Conservation (phyloP, 345 rosid species). For the Citrus mangshanensis region DNA sequence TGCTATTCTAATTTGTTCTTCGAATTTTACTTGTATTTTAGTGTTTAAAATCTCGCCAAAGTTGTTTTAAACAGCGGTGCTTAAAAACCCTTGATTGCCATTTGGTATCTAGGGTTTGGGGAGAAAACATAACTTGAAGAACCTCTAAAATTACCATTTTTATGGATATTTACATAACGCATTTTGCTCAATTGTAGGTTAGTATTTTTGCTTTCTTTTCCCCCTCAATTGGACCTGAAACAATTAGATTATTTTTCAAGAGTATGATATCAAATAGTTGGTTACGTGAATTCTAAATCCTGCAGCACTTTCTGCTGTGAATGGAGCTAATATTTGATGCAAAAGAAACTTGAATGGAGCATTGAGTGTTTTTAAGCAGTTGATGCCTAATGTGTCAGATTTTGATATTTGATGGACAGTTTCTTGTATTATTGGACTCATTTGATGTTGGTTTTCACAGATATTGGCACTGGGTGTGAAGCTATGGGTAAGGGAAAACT, state of each 20-base stretch:
- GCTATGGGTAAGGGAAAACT: constrained; percentile 48
- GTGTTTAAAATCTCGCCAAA: background rate
- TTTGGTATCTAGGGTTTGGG: background rate
- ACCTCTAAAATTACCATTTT: background rate
- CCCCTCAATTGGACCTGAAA: background rate
- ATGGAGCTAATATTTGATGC: background rate
- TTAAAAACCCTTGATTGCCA: background rate
- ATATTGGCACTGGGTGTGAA: background rate
- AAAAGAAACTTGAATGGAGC: background rate
- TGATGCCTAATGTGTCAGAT: background rate
- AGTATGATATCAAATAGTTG: background rate
- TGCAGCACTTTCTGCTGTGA: background rate
- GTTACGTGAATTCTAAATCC: background rate
- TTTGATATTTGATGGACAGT: background rate
- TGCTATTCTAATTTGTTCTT: background rate
- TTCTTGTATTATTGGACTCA: background rate
- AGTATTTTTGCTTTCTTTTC: background rate
- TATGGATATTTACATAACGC: background rate
- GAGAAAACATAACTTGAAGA: background rate
- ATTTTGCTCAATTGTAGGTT: background rate
- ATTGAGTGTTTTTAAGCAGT: background rate
- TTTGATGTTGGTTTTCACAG: background rate
- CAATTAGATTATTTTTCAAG: background rate
- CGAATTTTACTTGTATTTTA: background rate
- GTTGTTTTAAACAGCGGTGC: background rate